A percentile compares a stretch with the other conserved stretches of the same genome.
Evolutionary conservation across 176 grass and related monocot species (phyloP).

Genomic region (Eragrostis curvula): DNA sequence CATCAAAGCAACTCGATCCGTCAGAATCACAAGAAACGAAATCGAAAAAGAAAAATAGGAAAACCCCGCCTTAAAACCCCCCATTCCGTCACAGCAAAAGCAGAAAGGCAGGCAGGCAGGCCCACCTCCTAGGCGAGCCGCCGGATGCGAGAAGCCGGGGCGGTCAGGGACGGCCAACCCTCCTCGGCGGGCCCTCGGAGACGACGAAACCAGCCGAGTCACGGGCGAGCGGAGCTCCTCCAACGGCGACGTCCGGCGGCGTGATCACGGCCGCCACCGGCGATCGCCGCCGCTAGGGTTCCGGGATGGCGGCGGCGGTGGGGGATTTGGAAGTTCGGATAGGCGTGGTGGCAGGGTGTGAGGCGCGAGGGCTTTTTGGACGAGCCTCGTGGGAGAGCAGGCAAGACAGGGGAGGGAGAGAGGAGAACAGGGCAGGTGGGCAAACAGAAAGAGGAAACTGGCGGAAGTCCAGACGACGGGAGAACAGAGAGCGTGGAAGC

Average conservation of each 20-base stretch:
- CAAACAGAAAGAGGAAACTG: background rate
- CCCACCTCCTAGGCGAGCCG: slow-evolving; percentile 8
- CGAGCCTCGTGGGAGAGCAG: background rate
- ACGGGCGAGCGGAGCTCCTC: background rate
- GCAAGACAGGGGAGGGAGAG: background rate
- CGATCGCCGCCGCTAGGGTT: slow-evolving; percentile 2
- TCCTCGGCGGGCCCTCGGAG: background rate
- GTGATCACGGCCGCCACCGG: background rate
- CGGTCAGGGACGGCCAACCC: background rate
- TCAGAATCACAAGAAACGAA: slow-evolving; percentile 1
- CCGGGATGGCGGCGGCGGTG: background rate
- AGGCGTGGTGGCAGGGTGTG: background rate
- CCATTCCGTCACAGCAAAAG: background rate
- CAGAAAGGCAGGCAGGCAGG: background rate
- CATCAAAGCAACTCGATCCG: background rate
- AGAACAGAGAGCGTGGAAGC: background rate
- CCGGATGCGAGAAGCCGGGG: background rate
- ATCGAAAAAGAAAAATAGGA: background rate
- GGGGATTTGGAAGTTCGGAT: background rate
- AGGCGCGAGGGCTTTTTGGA: background rate
- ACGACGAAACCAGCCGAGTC: background rate
- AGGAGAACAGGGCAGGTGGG: background rate
- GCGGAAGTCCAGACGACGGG: background rate
- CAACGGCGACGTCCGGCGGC: background rate
- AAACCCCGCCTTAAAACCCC: slow-evolving; percentile 12